These are phyloP conservation scores for Selaginella moellendorffii DNA, from an alignment of 75 land plant species.

Conservation along the genomic window DNA sequence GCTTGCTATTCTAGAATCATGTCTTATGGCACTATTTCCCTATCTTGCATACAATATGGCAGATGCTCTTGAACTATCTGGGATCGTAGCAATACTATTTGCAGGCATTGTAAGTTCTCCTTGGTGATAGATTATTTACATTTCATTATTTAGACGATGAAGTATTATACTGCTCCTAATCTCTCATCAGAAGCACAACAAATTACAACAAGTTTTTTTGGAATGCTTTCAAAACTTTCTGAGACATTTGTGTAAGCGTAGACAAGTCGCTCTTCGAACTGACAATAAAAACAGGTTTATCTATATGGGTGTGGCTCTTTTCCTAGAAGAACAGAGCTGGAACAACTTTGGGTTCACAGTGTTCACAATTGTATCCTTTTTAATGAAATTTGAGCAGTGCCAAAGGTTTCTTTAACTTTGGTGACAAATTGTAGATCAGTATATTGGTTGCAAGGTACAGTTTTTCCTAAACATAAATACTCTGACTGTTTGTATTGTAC, in stretches of 20 bases:
- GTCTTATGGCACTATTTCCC: conserved; percentile 23
- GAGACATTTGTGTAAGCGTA: conserved; percentile 34
- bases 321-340: conserved; percentile 30
- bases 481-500: not conserved
- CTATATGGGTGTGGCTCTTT: conserved; percentile 24
- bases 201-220: conserved; percentile 24
- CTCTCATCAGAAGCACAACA: conserved; percentile 20
- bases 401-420: not conserved
- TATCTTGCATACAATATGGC: conserved; percentile 30
- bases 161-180: conserved; percentile 27
- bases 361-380: conserved; percentile 30
- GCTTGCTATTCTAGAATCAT: conserved; percentile 21
- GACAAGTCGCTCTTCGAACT: not conserved
- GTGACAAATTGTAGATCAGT: conserved; percentile 14
- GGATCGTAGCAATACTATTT: conserved; percentile 29
- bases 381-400: conserved; percentile 11
- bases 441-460: conserved; percentile 25
- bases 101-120: conserved; percentile 25
- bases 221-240: conserved; percentile 28
- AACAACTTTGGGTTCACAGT: conserved; percentile 24
- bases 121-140: not conserved
- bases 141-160: conserved; percentile 19
- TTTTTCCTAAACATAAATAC: not conserved
- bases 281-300: conserved; percentile 17
- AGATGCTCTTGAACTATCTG: conserved; percentile 27